These are phyloP conservation scores for Penicillium tannophilum DNA, from an alignment of 495 filamentous ascomycete genomes.

Conservation along the genomic window DNA sequence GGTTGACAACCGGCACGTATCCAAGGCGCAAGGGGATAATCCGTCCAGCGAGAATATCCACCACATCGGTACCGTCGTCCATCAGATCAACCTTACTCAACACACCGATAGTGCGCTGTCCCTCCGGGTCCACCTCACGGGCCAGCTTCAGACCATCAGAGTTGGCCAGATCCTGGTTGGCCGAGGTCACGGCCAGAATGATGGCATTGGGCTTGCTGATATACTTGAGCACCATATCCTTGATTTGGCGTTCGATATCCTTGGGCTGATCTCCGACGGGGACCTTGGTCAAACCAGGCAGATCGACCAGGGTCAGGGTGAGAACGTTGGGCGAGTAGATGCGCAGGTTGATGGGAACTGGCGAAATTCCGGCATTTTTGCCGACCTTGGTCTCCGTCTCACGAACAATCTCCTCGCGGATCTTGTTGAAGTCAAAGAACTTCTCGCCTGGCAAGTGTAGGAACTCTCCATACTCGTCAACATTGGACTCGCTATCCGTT, in stretches of 20 bases:
- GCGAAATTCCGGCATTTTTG: conserved; percentile 93
- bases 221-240: conserved; percentile 98
- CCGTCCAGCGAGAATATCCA: conserved; percentile 97
- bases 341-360: conserved; percentile 92
- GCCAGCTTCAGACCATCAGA: conserved; percentile 97
- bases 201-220: conserved; percentile 98
- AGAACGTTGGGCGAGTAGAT: conserved; percentile 99
- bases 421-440: conserved; percentile 99
- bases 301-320: conserved; percentile 94
- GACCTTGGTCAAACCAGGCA: conserved; percentile 96
- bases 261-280: conserved; percentile 97
- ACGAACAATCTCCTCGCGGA: conserved; percentile 94
- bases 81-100: conserved; percentile 99
- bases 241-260: conserved; percentile 97
- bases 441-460: conserved; percentile 98
- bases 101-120: conserved; percentile 97
- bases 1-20: conserved; percentile 98
- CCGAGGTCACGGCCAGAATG: conserved; percentile 92
- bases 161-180: conserved; percentile 97
- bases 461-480: conserved; percentile 98
- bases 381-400: conserved; percentile 98
- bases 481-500: conserved; percentile 82
- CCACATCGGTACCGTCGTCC: conserved; percentile 98
- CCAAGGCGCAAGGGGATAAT: conserved; percentile 95
- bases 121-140: conserved; percentile 95